A percentile compares a stretch with the other conserved stretches of the same genome.
Evolutionary conservation across 495 filamentous ascomycete species (phyloP).

Genomic region (Tricharina praecox): DNA sequence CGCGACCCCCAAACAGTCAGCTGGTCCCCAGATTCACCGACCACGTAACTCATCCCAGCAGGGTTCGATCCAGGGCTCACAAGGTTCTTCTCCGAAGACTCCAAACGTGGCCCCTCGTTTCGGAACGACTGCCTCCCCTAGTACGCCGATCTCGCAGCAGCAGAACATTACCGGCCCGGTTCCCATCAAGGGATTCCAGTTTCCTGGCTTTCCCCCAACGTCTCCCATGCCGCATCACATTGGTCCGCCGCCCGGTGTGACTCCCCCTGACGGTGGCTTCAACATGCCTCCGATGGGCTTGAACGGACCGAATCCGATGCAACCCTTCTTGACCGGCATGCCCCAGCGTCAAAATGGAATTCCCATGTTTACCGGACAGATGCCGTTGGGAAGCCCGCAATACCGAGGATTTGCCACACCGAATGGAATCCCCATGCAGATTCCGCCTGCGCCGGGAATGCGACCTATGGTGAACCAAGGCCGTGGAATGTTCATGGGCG

Average conservation of each 20-base stretch:
- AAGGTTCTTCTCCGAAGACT: conserved; percentile 49
- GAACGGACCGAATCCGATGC: conserved; percentile 30
- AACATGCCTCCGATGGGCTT: conserved; percentile 31
- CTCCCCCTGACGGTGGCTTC: conserved; percentile 27
- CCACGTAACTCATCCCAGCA: conserved; percentile 68
- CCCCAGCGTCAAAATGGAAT: conserved; percentile 28
- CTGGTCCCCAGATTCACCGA: conserved; percentile 30
- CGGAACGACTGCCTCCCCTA: conserved; percentile 52
- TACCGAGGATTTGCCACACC: conserved; percentile 40
- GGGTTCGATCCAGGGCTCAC: conserved; percentile 61
- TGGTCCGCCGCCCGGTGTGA: conserved; percentile 28
- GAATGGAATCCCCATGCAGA: conserved; percentile 37
- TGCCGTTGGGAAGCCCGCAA: conserved; percentile 30
- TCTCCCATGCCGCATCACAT: conserved; percentile 28
- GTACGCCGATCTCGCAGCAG: conserved; percentile 37
- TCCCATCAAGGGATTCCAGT: conserved; percentile 30
- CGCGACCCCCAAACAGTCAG: conserved; percentile 47
- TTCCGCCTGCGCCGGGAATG: conserved; percentile 25
- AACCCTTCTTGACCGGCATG: conserved; percentile 42
- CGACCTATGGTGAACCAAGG: conserved; percentile 40
- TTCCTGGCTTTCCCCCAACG: conserved; percentile 24
- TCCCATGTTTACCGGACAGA: conserved; percentile 25
- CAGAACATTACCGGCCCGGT: conserved; percentile 40
- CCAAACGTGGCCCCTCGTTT: conserved; percentile 36
- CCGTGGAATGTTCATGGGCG: conserved; percentile 46